A percentile compares a stretch with the other conserved stretches of the same genome.
These are phyloP conservation scores for Globisporangium viniferum DNA, from an alignment of 352 stramenopile genomes.

Conservation along the genomic window DNA sequence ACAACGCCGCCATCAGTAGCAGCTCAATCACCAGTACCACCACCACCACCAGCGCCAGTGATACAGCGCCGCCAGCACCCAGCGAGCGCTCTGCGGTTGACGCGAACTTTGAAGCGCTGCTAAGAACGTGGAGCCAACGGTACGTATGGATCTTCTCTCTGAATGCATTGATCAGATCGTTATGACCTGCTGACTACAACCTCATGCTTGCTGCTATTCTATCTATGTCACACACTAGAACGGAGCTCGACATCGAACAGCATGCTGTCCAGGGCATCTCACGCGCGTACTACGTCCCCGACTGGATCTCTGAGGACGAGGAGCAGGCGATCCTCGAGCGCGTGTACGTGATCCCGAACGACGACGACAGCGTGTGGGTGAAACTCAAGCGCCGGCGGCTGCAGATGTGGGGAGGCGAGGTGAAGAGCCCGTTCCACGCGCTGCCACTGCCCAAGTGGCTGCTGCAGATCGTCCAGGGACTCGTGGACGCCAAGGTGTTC, in stretches of 20 bases:
- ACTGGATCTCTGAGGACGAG: constrained; percentile 60
- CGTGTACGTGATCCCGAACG: constrained; percentile 42
- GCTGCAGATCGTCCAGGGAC: constrained; percentile 39
- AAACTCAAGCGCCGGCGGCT: constrained; percentile 59
- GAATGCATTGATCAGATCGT: background rate
- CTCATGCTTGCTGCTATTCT: background rate
- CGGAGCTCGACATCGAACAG: constrained; percentile 27
- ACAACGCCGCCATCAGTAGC: background rate
- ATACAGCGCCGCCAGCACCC: background rate
- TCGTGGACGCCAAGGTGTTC: constrained; percentile 56
- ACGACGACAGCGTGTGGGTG: constrained; percentile 42
- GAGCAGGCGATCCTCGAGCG: constrained; percentile 53
- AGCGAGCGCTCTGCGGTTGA: background rate
- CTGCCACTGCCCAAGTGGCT: constrained; percentile 52
- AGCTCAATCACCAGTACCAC: background rate
- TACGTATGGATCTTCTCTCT: constrained; percentile 3
- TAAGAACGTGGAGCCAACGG: constrained; percentile 33
- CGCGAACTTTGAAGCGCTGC: background rate
- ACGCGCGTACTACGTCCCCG: constrained; percentile 54
- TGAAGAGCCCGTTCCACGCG: constrained; percentile 45
- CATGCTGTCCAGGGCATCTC: constrained; percentile 37
- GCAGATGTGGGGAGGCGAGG: constrained; percentile 69
- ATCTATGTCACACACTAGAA: constrained; percentile 11
- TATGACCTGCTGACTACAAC: background rate
- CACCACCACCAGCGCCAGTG: constrained; percentile 2